phyloP scores from a whole-genome alignment of 1,284 basidiomycete genomes.

The Puccinia triticina region DNA sequence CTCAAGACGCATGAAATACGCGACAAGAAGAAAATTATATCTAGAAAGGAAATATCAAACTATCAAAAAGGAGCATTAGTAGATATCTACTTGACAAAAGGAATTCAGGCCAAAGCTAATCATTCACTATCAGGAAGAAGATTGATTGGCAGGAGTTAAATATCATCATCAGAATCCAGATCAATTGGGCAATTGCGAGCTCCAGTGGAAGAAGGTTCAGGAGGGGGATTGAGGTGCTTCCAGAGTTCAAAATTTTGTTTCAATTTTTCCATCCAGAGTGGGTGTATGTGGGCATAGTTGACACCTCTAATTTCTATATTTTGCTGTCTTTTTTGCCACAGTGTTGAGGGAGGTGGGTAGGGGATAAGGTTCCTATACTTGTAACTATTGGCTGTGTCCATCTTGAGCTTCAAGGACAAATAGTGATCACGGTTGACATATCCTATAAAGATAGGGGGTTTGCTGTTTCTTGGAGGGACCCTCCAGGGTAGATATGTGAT shows the following conservation, averaged over 20 bases:
- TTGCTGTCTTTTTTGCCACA: not conserved
- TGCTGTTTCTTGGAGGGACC: not conserved
- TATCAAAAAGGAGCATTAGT: no score
- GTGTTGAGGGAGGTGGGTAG: not conserved
- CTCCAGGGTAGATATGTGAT: constrained; percentile 1
- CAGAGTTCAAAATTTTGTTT: not conserved
- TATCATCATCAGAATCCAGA: not conserved
- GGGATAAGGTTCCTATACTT: not conserved
- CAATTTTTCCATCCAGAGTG: not conserved
- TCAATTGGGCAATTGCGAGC: not conserved
- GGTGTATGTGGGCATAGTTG: no score
- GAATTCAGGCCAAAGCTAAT: no score
- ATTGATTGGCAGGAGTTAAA: not conserved
- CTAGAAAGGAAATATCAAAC: no score
- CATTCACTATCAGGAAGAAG: no score
- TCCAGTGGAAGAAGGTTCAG: not conserved
- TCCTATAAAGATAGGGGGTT: not conserved
- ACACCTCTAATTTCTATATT: no score
- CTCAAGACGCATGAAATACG: no score
- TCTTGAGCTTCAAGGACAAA: not conserved
- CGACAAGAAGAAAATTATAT: no score
- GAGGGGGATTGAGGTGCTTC: not conserved
- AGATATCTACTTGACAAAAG: no score
- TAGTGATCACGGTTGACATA: not conserved
- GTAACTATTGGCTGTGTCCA: not conserved